A percentile compares a stretch with the other conserved stretches of the same genome.
Evolutionary conservation across 1,284 basidiomycete genomes (phyloP).

Genomic region (Marasmius fiardii): DNA sequence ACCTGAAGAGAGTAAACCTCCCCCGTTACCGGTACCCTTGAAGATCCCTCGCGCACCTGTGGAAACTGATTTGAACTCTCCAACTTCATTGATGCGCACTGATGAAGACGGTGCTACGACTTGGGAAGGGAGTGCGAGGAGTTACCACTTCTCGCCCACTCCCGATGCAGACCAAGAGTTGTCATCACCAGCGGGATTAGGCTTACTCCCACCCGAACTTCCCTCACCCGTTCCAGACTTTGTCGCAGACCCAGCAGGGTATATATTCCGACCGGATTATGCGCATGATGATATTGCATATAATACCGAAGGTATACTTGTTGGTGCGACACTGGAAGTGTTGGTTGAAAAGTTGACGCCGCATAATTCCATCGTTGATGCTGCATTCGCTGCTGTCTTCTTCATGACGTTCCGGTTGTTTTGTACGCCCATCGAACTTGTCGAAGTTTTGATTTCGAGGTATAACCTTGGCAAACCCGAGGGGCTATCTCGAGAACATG

Average conservation of each 20-base stretch:
- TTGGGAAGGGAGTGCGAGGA: constrained; percentile 48
- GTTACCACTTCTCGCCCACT: constrained; percentile 23
- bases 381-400: constrained; percentile 84
- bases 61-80: constrained; percentile 44
- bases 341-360: constrained; percentile 97
- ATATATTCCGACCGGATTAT: constrained; percentile 70
- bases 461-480: constrained; percentile 74
- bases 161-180: constrained; percentile 50
- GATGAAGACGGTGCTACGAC: constrained; percentile 50
- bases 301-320: constrained; percentile 86
- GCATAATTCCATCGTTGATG: constrained; percentile 85
- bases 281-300: constrained; percentile 82
- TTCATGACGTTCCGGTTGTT: constrained; percentile 97
- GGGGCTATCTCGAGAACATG: constrained; percentile 59
- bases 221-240: constrained; percentile 31
- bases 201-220: constrained; percentile 38
- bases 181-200: constrained; percentile 46
- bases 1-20: constrained; percentile 37
- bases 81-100: constrained; percentile 43
- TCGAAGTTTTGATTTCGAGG: constrained; percentile 74
- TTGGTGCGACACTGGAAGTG: constrained; percentile 86
- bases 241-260: constrained; percentile 42
- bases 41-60: constrained; percentile 26
- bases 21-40: constrained; percentile 21
- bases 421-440: constrained; percentile 74